phyloP scores from a whole-genome alignment of 2,329 filamentous ascomycete species.

The Amauroascus niger region DNA sequence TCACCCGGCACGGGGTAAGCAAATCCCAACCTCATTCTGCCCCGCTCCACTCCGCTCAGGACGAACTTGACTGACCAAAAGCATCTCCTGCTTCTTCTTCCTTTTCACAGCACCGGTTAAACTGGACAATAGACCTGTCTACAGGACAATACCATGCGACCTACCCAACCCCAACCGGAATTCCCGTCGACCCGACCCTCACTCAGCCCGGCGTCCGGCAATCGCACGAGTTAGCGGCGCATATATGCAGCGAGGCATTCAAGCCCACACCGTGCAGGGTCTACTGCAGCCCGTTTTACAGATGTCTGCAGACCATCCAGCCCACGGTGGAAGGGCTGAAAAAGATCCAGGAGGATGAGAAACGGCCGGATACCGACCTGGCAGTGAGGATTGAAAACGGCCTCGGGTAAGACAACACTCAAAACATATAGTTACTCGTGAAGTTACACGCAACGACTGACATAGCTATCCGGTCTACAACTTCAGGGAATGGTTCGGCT shows the following conservation, averaged over 20 bases:
- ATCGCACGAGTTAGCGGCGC: constrained; percentile 59
- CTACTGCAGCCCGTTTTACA: constrained; percentile 79
- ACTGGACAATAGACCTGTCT: constrained; percentile 72
- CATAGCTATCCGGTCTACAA: background rate
- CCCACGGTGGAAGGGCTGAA: constrained; percentile 46
- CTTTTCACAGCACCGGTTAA: constrained; percentile 78
- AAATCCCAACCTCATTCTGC: background rate
- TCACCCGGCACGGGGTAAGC: constrained; percentile 65
- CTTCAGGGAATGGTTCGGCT: constrained; percentile 75
- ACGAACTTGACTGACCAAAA: constrained; percentile 11
- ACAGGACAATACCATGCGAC: constrained; percentile 68
- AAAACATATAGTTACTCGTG: no score
- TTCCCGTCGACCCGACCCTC: constrained; percentile 77
- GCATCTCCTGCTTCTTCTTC: constrained; percentile 6
- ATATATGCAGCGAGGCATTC: constrained; percentile 26
- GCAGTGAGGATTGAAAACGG: constrained; percentile 45
- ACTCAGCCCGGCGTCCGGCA: constrained; percentile 80
- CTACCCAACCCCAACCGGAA: constrained; percentile 73
- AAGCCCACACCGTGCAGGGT: constrained; percentile 42
- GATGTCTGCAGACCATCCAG: constrained; percentile 73
- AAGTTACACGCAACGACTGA: no score
- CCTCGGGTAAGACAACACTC: constrained; percentile 41
- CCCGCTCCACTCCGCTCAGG: background rate
- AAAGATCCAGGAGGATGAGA: constrained; percentile 26
- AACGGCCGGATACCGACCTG: constrained; percentile 26